These are phyloP conservation scores for Sclerotinia sclerotiorum DNA, from an alignment of 2,329 filamentous ascomycete genomes.

Conservation along the genomic window DNA sequence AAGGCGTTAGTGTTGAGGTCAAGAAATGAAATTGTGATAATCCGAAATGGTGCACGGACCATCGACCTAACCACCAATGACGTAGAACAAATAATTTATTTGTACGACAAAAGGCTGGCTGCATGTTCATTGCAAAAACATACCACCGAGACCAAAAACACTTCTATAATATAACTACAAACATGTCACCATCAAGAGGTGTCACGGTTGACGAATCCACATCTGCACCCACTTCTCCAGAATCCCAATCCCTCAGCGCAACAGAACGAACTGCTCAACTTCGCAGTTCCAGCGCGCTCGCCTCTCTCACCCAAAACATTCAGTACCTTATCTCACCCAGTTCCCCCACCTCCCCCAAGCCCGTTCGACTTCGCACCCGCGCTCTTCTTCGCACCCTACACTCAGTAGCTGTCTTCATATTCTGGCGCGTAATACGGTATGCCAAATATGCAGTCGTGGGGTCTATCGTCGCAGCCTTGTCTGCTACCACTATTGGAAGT, in stretches of 20 bases:
- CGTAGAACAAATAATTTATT: constrained; percentile 9
- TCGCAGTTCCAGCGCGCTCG: constrained; percentile 36
- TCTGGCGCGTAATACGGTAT: constrained; percentile 41
- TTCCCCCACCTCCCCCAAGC: constrained; percentile 31
- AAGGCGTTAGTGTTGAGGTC: neutral
- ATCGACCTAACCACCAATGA: constrained; percentile 9
- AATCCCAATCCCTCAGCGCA: constrained; percentile 13
- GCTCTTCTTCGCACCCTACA: constrained; percentile 38
- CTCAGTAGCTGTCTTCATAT: constrained; percentile 38
- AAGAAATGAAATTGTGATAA: neutral
- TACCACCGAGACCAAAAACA: neutral
- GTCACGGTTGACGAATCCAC: neutral
- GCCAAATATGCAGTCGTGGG: constrained; percentile 40
- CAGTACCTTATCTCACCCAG: constrained; percentile 37
- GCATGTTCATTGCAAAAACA: neutral
- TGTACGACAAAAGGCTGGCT: neutral
- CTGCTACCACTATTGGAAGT: constrained; percentile 37
- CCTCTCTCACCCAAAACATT: constrained; percentile 35
- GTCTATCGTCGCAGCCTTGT: constrained; percentile 35
- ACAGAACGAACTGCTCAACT: constrained; percentile 36
- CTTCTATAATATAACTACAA: constrained; percentile 3
- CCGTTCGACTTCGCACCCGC: constrained; percentile 37
- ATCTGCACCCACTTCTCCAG: neutral
- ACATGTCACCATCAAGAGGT: constrained; percentile 32
- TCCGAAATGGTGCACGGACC: constrained; percentile 9